Evolutionary conservation across 257 asterid species (phyloP).

Genomic region (Fraxinus pennsylvanica): DNA sequence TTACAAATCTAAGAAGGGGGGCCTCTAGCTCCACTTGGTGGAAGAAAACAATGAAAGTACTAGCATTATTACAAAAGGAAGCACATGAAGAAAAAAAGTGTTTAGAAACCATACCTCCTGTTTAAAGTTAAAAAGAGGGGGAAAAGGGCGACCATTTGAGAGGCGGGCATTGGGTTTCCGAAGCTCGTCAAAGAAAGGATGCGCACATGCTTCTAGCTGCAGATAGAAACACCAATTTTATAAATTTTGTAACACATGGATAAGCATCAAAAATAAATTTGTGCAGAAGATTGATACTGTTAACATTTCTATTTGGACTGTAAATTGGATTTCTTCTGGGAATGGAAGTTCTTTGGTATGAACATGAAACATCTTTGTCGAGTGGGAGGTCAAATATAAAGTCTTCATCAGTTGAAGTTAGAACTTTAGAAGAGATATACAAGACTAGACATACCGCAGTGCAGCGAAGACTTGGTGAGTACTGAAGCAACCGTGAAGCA

Average conservation of each 20-base stretch:
- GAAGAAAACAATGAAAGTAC: neutral
- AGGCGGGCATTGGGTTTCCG: constrained; percentile 79
- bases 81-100: neutral
- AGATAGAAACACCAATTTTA: constrained; percentile 15
- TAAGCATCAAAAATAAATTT: neutral
- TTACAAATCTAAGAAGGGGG: neutral
- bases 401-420: neutral
- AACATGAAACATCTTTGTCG: neutral
- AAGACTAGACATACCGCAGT: constrained; percentile 59
- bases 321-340: neutral
- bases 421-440: neutral
- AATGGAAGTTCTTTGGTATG: neutral
- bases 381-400: neutral
- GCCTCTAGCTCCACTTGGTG: neutral
- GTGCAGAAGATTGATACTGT: constrained; percentile 4
- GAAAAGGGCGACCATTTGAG: constrained; percentile 77
- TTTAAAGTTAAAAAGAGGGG: constrained; percentile 80
- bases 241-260: neutral
- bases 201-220: constrained; percentile 91
- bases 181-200: constrained; percentile 89
- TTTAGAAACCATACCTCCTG: constrained; percentile 60
- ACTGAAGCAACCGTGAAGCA: constrained; percentile 85
- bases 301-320: constrained; percentile 1
- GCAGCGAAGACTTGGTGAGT: constrained; percentile 94
- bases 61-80: neutral